Conservation (phyloP, 768 basidiomycete genomes). For the Dioszegia crocea region DNA sequence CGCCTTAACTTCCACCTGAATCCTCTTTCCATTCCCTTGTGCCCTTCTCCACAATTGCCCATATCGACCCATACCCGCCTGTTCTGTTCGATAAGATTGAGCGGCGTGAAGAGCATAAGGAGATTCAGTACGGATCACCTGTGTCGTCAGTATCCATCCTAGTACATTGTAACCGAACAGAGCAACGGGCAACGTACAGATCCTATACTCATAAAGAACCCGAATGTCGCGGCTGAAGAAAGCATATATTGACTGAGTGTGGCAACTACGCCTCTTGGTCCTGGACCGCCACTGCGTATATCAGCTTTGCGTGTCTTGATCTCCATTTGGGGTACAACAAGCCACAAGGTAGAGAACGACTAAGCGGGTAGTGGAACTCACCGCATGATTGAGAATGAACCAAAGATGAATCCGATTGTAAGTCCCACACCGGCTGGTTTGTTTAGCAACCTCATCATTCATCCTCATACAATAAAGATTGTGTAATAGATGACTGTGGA, state of each 20-base stretch:
- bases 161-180: too few species aligned
- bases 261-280: constrained; percentile 80
- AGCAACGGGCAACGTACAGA: constrained; percentile 58
- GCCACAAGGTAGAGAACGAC: neutral
- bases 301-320: neutral
- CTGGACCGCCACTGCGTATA: constrained; percentile 66
- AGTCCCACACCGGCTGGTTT: constrained; percentile 74
- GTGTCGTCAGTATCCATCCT: neutral
- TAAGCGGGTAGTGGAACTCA: constrained; percentile 50
- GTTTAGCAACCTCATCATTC: too few species aligned
- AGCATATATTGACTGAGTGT: constrained; percentile 98
- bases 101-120: constrained; percentile 30
- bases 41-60: constrained; percentile 7
- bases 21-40: constrained; percentile 1
- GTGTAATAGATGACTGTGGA: too few species aligned
- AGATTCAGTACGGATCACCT: constrained; percentile 86
- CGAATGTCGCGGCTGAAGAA: constrained; percentile 93
- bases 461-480: too few species aligned
- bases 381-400: constrained; percentile 86
- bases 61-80: neutral
- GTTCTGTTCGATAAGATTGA: neutral
- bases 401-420: constrained; percentile 96
- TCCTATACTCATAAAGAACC: constrained; percentile 92
- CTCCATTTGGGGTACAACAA: neutral
- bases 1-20: constrained; percentile 23